Evolutionary conservation across 2,329 filamentous ascomycete genomes (phyloP).

Genomic region (Zalaria obscura): DNA sequence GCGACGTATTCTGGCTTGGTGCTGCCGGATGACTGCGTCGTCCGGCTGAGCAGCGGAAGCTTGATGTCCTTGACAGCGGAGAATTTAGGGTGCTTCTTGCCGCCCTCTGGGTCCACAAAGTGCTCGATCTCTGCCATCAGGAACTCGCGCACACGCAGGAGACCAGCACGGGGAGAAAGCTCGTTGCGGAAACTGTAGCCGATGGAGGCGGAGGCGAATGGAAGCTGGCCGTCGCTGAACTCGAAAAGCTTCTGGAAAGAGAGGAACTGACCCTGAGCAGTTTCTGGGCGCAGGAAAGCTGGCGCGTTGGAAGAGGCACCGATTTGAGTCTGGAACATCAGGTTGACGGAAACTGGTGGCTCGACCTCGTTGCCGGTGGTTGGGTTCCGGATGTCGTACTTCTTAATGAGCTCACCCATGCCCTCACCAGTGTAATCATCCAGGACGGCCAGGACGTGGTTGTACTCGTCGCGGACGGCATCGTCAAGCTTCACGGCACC

Average conservation of each 20-base stretch:
- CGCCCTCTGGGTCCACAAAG: conserved; percentile 85
- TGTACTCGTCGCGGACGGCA: conserved; percentile 73
- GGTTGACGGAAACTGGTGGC: conserved; percentile 83
- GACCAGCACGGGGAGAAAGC: conserved; percentile 81
- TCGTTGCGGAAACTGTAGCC: conserved; percentile 98
- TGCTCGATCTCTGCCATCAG: conserved; percentile 99
- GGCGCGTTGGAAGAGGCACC: conserved; percentile 79
- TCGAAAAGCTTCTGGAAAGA: conserved; percentile 95
- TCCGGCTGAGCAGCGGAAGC: conserved; percentile 68
- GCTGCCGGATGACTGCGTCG: conserved; percentile 76
- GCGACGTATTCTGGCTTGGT: conserved; percentile 59
- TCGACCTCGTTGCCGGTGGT: conserved; percentile 61
- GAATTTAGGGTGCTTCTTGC: conserved; percentile 90
- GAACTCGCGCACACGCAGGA: conserved; percentile 91
- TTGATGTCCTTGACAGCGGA: conserved; percentile 71
- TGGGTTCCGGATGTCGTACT: conserved; percentile 84
- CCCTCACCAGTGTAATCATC: conserved; percentile 87
- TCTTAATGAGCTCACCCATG: conserved; percentile 76
- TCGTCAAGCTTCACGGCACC: conserved; percentile 67
- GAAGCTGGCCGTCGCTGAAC: conserved; percentile 90
- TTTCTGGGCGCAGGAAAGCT: conserved; percentile 84
- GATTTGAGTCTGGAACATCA: conserved; percentile 97
- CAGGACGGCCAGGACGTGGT: conserved; percentile 80
- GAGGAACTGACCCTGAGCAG: conserved; percentile 93
- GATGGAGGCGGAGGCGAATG: conserved; percentile 92